Conservation (phyloP, 805 yeast genomes). For the Yamadazyma akitaensis region DNA sequence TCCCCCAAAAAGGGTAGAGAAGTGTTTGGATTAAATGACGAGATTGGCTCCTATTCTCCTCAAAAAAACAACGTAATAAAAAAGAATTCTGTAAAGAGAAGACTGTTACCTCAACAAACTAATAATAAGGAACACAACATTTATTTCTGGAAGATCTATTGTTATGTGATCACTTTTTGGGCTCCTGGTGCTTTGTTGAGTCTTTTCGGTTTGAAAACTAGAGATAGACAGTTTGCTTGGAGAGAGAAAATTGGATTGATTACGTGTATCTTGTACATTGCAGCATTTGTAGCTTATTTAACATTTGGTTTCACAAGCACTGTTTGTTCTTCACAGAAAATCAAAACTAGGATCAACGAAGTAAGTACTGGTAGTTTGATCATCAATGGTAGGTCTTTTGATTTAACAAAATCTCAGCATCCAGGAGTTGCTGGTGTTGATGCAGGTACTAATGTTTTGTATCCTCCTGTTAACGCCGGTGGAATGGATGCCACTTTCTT, state of each 20-base stretch:
- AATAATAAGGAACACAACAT: slow-evolving; percentile 22
- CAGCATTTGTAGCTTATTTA: slow-evolving; percentile 76
- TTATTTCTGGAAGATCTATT: slow-evolving; percentile 76
- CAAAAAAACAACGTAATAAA: slow-evolving; percentile 24
- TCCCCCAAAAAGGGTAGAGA: slow-evolving; percentile 39
- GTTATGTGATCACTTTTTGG: slow-evolving; percentile 83
- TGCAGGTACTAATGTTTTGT: slow-evolving; percentile 66
- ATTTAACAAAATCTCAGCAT: slow-evolving; percentile 65
- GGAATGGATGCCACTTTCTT: slow-evolving; percentile 81
- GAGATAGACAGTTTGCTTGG: slow-evolving; percentile 93
- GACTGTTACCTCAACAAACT: slow-evolving; percentile 13
- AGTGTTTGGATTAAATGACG: slow-evolving; percentile 62
- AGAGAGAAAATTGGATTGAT: slow-evolving; percentile 89
- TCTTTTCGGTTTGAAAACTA: slow-evolving; percentile 72
- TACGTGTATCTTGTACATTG: slow-evolving; percentile 68
- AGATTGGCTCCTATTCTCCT: slow-evolving; percentile 29
- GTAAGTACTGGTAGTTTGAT: slow-evolving; percentile 61
- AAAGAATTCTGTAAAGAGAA: slow-evolving; percentile 7
- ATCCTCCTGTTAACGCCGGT: slow-evolving; percentile 86
- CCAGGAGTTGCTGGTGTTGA: slow-evolving; percentile 80
- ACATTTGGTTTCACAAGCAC: slow-evolving; percentile 90
- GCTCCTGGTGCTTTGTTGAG: slow-evolving; percentile 75
- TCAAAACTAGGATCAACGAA: slow-evolving; percentile 58
- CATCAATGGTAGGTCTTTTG: slow-evolving; percentile 80
- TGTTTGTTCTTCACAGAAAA: slow-evolving; percentile 52